Base-by-base conservation (phyloP, 108 stramenopile genomes). In the Nannochloropsis oceanica region DNA sequence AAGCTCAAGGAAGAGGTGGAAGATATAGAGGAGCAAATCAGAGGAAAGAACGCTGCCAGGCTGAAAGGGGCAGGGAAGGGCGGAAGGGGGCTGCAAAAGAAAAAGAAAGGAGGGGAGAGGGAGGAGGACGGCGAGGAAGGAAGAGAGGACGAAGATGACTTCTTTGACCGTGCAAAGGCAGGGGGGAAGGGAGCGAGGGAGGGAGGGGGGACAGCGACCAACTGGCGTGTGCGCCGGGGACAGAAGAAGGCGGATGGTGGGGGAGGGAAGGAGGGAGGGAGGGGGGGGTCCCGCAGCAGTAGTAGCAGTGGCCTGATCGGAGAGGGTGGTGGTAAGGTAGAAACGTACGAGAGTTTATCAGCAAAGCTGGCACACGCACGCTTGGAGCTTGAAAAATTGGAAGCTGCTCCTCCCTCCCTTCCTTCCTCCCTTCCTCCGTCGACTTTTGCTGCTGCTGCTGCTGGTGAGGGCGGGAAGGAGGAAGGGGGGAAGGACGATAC, bases 1-100 rank as follows among this genome's bases (percentile, higher is more conserved):
- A 59, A 50, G 80, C 46, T 87, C 79, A 83, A 83, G 83, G 79
- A 80, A 44, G 82, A 87, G 86, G 86, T 43, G 43, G 79, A 73
- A 8, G 44, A 83, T 13, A 13, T 27, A 20, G 26, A 27, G 81
- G 81, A 27, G 81, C 13, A 12, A 27, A 13, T 26, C 13, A 13
- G 22, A n/a, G 25, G 80, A 12, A 81, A 80, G 80, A 80, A 80
- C n/a, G 25, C 18, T 13, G n/a, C 18, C 22, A 13, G 80, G 25
- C 22, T 24, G n/a, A 25, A 80, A 13, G 25, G 22, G 11, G 46
- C 12, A 13, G 46, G 46, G 46, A 14, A 13, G 14, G 46, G 46
- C 12, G 46, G 46, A 14, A 50, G 46, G 46, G n/a, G n/a, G n/a
- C n/a, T n/a, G n/a, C n/a, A n/a, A n/a, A 80, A 80, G 80, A 25